Evolutionary conservation across 2,329 filamentous ascomycete species (phyloP), one percentile per base, ranked within the genome.

Genomic region (Trichoderma sp.): DNA sequence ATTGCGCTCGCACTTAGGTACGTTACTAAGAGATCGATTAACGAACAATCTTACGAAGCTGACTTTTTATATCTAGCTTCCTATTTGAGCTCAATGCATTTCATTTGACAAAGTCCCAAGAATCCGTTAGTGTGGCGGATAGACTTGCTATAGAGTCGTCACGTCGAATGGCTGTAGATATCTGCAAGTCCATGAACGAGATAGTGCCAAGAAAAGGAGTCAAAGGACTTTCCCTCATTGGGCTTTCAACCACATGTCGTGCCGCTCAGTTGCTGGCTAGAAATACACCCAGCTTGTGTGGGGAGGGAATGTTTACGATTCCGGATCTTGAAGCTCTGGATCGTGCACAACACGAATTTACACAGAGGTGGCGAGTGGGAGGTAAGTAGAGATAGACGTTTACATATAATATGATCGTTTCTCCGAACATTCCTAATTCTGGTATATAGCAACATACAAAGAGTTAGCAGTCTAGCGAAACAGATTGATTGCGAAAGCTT

Each of bases 131-230:
- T 14, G 47, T 3, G 9, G 53, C 36, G 14, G 65, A 60, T 69
- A 61, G 8, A 60, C 56, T 69, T 0, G 53, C 65, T 12, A 61
- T 69, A 15, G 53, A 51, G 4, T 69, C 65, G 4, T 69, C 65
- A 3, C 65, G 36, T 43, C 65, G 65, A 60, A 69, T 69, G 65
- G 65, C 65, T 1, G 65, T 69, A 4, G 65, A 69, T 18, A 69
- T 60, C 4, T 69, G 65, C 56, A 69, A 28, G 8, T 69, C 65
- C 3, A 69, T 69, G 65, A 69, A 34, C n/a, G 65, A 60, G 18
- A 58, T 60, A 32, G 65, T 69, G 36, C 26, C 56, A 47, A 69
- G 34, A 28, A 69, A 51, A 18, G 56, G 56, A 4, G 36, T 69
- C 36, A 30, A 60, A 12, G 56, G 34, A 8, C 53, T 69, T 47